These are phyloP conservation scores for Boechera divaricarpa DNA, from an alignment of 345 rosid species.

Conservation along the genomic window DNA sequence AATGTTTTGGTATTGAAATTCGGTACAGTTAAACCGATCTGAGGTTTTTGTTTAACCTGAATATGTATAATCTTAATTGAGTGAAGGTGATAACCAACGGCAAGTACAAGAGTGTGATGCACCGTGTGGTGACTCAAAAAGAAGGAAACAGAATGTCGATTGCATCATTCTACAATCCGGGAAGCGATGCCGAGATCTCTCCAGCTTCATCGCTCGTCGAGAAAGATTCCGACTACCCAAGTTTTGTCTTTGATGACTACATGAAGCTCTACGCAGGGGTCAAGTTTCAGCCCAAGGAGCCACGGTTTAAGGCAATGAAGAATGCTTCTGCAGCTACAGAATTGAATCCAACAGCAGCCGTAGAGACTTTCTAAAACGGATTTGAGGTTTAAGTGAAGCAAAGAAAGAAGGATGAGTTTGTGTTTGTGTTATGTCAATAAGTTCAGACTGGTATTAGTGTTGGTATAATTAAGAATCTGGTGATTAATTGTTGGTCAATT, in stretches of 20 bases:
- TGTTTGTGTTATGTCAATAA: slow-evolving; percentile 37
- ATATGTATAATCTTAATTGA: neutral
- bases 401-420: slow-evolving; percentile 10
- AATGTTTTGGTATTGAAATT: slow-evolving; percentile 5
- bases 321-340: slow-evolving; percentile 46
- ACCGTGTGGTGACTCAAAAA: slow-evolving; percentile 75
- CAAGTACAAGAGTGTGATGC: slow-evolving; percentile 87
- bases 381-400: neutral
- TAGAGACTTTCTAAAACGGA: slow-evolving; percentile 38
- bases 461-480: slow-evolving; percentile 29
- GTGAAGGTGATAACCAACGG: slow-evolving; percentile 88
- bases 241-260: slow-evolving; percentile 89
- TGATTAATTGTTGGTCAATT: slow-evolving; percentile 37
- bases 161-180: slow-evolving; percentile 96
- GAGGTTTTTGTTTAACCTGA: neutral
- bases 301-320: slow-evolving; percentile 86
- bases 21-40: neutral
- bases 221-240: slow-evolving; percentile 71
- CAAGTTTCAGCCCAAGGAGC: slow-evolving; percentile 93
- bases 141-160: slow-evolving; percentile 89
- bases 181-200: slow-evolving; percentile 72
- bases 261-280: slow-evolving; percentile 85
- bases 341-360: slow-evolving; percentile 58
- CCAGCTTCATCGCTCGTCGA: slow-evolving; percentile 74
- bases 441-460: slow-evolving; percentile 33